Conservation (phyloP, 192 early-diverging fungal genomes). For the Physocladia obscura region DNA sequence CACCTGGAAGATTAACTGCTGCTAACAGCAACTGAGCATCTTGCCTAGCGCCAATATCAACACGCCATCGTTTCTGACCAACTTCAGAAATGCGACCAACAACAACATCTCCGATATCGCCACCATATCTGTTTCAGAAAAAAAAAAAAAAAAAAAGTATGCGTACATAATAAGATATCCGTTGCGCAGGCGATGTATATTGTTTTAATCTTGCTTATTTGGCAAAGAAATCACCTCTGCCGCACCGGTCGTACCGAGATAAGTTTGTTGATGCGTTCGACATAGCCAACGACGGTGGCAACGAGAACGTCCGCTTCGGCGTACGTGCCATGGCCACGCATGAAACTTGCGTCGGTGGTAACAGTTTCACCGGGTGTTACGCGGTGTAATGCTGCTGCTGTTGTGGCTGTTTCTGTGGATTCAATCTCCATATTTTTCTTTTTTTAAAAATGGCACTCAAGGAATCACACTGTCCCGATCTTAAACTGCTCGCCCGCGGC, state of each 20-base stretch:
- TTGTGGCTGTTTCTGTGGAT: neutral
- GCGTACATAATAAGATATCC: neutral
- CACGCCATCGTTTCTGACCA: conserved; percentile 88
- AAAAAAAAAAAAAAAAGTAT: no score
- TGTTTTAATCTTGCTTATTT: neutral
- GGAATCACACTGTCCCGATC: conserved; percentile 74
- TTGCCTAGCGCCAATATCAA: conserved; percentile 84
- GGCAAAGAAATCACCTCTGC: conserved; percentile 54
- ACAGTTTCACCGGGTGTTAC: conserved; percentile 80
- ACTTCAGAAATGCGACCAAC: conserved; percentile 94
- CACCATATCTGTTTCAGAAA: conserved; percentile 73
- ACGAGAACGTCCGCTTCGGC: conserved; percentile 51
- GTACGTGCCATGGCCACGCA: conserved; percentile 51
- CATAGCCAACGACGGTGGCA: conserved; percentile 84
- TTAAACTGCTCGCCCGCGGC: conserved; percentile 90
- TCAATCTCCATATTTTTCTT: neutral
- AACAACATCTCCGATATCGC: conserved; percentile 95
- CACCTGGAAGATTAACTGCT: conserved; percentile 91
- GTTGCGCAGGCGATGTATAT: neutral
- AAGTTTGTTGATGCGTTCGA: conserved; percentile 95
- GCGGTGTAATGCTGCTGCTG: conserved; percentile 32
- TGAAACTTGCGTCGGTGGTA: conserved; percentile 71
- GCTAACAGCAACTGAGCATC: conserved; percentile 86
- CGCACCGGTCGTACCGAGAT: conserved; percentile 86
- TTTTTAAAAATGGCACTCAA: conserved; percentile 6